Evolutionary conservation across 768 basidiomycete genomes (phyloP).

Genomic region (Postia placenta): DNA sequence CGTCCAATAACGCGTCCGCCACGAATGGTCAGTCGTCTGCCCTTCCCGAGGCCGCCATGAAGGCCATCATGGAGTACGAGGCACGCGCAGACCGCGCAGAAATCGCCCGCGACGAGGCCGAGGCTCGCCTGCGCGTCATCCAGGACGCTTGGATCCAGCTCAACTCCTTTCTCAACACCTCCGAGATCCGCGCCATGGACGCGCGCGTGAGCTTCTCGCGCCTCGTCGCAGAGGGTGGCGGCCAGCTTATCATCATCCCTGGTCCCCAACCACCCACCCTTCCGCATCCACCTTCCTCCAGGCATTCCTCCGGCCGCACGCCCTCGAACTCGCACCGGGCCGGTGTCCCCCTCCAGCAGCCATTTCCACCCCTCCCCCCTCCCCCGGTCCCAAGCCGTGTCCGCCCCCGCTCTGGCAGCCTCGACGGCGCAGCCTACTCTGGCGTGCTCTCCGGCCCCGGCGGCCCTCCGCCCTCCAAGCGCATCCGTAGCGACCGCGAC

Average conservation of each 20-base stretch:
- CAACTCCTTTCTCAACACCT: constrained; percentile 37
- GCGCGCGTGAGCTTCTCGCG: constrained; percentile 42
- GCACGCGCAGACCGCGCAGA: constrained; percentile 46
- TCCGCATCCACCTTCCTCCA: constrained; percentile 2
- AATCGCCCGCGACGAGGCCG: constrained; percentile 47
- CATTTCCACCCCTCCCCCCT: constrained; percentile 34
- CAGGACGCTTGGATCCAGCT: constrained; percentile 47
- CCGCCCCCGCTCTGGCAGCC: constrained; percentile 38
- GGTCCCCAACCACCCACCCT: constrained; percentile 6
- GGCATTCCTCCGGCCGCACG: constrained; percentile 14
- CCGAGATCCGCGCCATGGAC: constrained; percentile 44
- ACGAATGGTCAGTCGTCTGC: constrained; percentile 9
- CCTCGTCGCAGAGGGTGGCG: constrained; percentile 39
- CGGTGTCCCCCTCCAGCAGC: constrained; percentile 23
- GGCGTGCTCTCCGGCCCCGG: constrained; percentile 22
- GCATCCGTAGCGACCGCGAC: constrained; percentile 33
- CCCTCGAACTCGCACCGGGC: constrained; percentile 19
- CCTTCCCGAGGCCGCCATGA: constrained; percentile 28
- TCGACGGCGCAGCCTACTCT: constrained; percentile 25
- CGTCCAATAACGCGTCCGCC: constrained; percentile 7
- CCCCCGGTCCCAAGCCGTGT: constrained; percentile 30
- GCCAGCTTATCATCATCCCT: constrained; percentile 31
- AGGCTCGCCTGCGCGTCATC: constrained; percentile 35
- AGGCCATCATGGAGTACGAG: constrained; percentile 37
- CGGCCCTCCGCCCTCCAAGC: constrained; percentile 46